Evolutionary conservation across 306 rosid species (phyloP), one percentile per base, ranked within the genome.

Genomic region (Dalbergia cultrata): DNA sequence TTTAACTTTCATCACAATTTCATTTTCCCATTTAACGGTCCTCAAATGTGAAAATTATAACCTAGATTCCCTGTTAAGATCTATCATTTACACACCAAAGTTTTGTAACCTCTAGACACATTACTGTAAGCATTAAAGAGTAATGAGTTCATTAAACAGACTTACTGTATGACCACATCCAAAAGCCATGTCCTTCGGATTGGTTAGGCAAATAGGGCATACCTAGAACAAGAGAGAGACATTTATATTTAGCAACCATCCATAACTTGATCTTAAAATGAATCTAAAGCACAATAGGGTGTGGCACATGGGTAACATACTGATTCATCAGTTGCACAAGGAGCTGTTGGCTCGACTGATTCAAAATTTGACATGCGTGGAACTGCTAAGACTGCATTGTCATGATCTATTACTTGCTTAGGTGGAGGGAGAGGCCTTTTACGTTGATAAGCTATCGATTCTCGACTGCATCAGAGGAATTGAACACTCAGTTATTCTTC

Each of bases 141-240:
- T 69, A 78, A 43, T 49, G 35, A 37, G 56, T 45, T 66, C 67
- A 66, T 52, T 22, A 52, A 67, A 72, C 33, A 49, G 62, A 85
- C 95, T 89, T 82, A 94, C 98, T 18, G 89, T 85, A 82, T 94
- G 98, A 68, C 98, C 98, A 33, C 98, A 94, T 85, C 93, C 95
- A 80, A 94, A 94, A 76, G 98, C 98, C 98, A 94, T 88, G 82
- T 94, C 89, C 90, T 88, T 94, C 2, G 92, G 98, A 80, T 94
- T 90, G 44, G 91, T 87, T 66, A 92, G 88, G 84, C 98, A 94
- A 78, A 94, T 70, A 37, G 95, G 97, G 83, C 98, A 94, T 80
- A 67, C 90, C 98, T 93, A 68, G 33, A 81, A 82, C 67, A 87
- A 39, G 64, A 17, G 10, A 70, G 47, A 76, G 45, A 57, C 50